Evolutionary conservation across 257 asterid genomes (phyloP).

Genomic region (Solanum tarijense): DNA sequence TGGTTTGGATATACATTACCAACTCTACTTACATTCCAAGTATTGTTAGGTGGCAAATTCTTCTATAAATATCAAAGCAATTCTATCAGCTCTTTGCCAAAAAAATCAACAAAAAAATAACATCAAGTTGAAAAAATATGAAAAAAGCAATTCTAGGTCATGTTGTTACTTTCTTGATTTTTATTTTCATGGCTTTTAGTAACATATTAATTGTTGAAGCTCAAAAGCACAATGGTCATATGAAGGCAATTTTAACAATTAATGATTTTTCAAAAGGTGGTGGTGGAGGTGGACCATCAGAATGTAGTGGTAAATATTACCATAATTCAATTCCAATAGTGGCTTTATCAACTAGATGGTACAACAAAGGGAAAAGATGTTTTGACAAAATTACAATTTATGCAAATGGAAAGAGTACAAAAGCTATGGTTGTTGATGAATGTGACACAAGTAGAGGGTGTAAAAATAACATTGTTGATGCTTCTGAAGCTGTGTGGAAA

Average conservation of each 20-base stretch:
- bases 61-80: background rate
- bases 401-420: conserved; percentile 7
- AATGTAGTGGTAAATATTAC: conserved; percentile 15
- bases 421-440: conserved; percentile 24
- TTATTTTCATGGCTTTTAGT: background rate
- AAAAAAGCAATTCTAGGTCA: background rate
- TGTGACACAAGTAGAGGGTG: conserved; percentile 16
- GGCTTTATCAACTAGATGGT: conserved; percentile 26
- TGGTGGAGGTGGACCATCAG: conserved; percentile 13
- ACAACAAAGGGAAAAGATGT: conserved; percentile 2
- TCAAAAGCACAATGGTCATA: background rate
- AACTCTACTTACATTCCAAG: background rate
- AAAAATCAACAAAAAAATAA: background rate
- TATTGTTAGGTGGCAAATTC: background rate
- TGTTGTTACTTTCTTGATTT: background rate
- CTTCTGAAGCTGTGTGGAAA: conserved; percentile 20
- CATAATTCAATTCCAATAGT: conserved; percentile 10
- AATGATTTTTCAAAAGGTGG: conserved; percentile 15
- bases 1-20: background rate
- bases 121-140: background rate
- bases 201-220: background rate
- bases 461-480: conserved; percentile 22
- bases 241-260: conserved; percentile 8
- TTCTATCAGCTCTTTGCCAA: background rate
- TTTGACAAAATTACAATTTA: conserved; percentile 2